phyloP scores from a whole-genome alignment of 805 yeast genomes.

The Hanseniaspora clermontiae region DNA sequence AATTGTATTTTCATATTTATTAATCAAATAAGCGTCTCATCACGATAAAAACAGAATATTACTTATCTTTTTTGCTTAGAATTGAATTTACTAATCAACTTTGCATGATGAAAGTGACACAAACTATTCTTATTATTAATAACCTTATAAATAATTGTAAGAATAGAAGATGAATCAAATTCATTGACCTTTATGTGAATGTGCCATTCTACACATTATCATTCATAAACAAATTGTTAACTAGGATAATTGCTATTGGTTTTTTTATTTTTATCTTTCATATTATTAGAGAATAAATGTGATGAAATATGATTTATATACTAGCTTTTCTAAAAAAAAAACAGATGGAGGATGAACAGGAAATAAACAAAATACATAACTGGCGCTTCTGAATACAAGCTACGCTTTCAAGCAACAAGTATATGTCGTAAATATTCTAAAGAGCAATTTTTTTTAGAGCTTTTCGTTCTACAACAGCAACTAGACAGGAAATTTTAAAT shows the following conservation, averaged over 20 bases:
- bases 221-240: too few relatives aligned
- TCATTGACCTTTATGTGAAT: background rate
- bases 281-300: too few relatives aligned
- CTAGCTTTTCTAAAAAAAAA: too few relatives aligned
- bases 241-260: too few relatives aligned
- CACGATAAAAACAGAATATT: conserved; percentile 1
- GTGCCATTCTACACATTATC: background rate
- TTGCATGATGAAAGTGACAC: background rate
- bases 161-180: background rate
- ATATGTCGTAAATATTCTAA: background rate
- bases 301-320: too few relatives aligned
- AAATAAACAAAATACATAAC: too few relatives aligned
- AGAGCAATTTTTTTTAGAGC: background rate
- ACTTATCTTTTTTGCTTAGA: background rate
- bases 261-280: too few relatives aligned
- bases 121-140: background rate
- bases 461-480: background rate
- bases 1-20: conserved; percentile 12
- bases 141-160: background rate
- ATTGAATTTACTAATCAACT: background rate
- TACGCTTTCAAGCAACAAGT: too few relatives aligned
- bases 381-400: too few relatives aligned
- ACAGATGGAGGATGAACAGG: too few relatives aligned
- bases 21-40: conserved; percentile 11
- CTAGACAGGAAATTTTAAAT: background rate